These are phyloP conservation scores for Yamadazyma songkhlaensis DNA, from an alignment of 1,139 yeast species.

Conservation along the genomic window DNA sequence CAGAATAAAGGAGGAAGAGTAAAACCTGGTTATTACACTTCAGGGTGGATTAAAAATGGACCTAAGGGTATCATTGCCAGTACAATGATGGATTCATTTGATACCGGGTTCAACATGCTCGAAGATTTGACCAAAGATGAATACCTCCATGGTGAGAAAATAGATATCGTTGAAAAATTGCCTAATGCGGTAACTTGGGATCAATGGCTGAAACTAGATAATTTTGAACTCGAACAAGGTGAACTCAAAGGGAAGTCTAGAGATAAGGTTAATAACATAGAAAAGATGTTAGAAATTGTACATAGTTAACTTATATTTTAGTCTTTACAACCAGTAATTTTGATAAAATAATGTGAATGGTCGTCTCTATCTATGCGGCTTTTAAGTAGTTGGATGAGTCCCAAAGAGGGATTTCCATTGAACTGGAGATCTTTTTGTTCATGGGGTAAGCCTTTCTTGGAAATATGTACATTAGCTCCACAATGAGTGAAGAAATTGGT, in stretches of 20 bases:
- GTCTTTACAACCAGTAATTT: constrained; percentile 29
- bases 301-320: constrained; percentile 5
- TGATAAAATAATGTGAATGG: constrained; percentile 32
- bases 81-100: constrained; percentile 83
- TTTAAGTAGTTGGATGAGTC: no score
- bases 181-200: constrained; percentile 54
- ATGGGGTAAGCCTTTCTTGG: constrained; percentile 47
- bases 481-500: constrained; percentile 39
- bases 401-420: no score
- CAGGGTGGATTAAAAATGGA: constrained; percentile 93
- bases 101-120: constrained; percentile 65
- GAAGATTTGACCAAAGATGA: constrained; percentile 46
- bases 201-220: constrained; percentile 66
- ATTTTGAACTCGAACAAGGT: constrained; percentile 53
- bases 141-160: constrained; percentile 17
- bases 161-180: constrained; percentile 19
- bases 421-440: constrained; percentile 27
- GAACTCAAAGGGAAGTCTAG: constrained; percentile 48
- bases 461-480: constrained; percentile 50
- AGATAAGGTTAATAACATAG: constrained; percentile 50
- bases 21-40: constrained; percentile 62
- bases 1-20: constrained; percentile 58
- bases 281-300: constrained; percentile 46
- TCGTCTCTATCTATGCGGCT: constrained; percentile 19
- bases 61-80: constrained; percentile 90